Percentiles rank a stretch among this genome's conserved stretches.
These are phyloP conservation scores for Komagataella pseudopastoris DNA, from an alignment of 805 yeast species.

Conservation along the genomic window DNA sequence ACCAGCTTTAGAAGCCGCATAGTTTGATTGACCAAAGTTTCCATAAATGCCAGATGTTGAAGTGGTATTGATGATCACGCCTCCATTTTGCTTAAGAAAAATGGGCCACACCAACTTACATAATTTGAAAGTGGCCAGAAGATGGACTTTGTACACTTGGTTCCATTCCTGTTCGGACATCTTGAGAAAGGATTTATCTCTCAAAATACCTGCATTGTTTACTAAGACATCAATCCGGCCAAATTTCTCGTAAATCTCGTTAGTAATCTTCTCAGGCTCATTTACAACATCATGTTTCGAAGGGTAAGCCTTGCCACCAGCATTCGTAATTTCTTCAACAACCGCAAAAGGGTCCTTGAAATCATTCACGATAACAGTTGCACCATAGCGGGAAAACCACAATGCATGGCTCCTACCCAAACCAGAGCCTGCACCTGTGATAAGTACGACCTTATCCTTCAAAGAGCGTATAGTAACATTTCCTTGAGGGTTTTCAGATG, in stretches of 20 bases:
- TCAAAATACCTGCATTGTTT: slow-evolving; percentile 89
- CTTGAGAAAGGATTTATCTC: slow-evolving; percentile 80
- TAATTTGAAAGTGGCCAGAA: slow-evolving; percentile 68
- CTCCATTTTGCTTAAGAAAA: slow-evolving; percentile 64
- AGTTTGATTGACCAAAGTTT: slow-evolving; percentile 94
- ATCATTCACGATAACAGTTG: slow-evolving; percentile 90
- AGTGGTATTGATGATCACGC: slow-evolving; percentile 77
- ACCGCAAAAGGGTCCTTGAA: slow-evolving; percentile 61
- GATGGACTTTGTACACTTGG: slow-evolving; percentile 67
- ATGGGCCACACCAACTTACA: slow-evolving; percentile 90
- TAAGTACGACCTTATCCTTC: slow-evolving; percentile 73
- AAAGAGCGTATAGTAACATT: slow-evolving; percentile 37
- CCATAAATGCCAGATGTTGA: slow-evolving; percentile 97
- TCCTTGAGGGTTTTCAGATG: slow-evolving; percentile 44
- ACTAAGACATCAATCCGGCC: slow-evolving; percentile 79
- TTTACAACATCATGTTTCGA: slow-evolving; percentile 73
- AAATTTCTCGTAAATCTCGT: slow-evolving; percentile 61
- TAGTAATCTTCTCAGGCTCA: slow-evolving; percentile 61
- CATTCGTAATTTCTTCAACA: slow-evolving; percentile 58
- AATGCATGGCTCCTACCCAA: slow-evolving; percentile 85
- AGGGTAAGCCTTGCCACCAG: slow-evolving; percentile 66
- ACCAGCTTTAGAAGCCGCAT: slow-evolving; percentile 87
- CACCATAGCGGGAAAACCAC: slow-evolving; percentile 81
- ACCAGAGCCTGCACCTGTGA: slow-evolving; percentile 95
- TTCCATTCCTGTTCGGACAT: slow-evolving; percentile 81